Conservation (phyloP, 345 rosid species). For the Bruguiera gymnorhiza region DNA sequence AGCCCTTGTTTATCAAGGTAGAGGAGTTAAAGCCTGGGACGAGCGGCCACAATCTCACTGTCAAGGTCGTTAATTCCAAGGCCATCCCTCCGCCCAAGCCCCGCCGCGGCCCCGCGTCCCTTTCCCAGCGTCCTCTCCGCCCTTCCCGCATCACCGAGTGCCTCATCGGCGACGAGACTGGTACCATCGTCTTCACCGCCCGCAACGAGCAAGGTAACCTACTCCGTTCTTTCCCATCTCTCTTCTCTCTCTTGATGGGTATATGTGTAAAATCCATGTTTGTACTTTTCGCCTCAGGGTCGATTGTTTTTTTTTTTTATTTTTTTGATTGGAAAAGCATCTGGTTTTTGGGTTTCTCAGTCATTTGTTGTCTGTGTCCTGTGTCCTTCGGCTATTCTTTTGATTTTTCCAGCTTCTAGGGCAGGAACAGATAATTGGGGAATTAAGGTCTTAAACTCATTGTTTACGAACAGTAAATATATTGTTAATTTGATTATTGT, state of each 20-base stretch:
- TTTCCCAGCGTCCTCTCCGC: slow-evolving; percentile 46
- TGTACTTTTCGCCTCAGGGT: no score
- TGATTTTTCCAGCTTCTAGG: no score
- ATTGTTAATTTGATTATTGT: no score
- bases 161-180: slow-evolving; percentile 75
- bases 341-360: no score
- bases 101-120: slow-evolving; percentile 39
- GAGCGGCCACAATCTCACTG: slow-evolving; percentile 51
- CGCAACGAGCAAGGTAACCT: slow-evolving; percentile 74
- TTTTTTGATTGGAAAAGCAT: no score
- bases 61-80: slow-evolving; percentile 46
- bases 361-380: no score
- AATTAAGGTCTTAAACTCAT: no score
- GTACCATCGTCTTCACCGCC: slow-evolving; percentile 76
- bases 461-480: no score
- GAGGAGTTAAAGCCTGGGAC: slow-evolving; percentile 59
- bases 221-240: not conserved
- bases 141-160: slow-evolving; percentile 72
- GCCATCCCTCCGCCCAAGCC: slow-evolving; percentile 36
- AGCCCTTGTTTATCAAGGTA: slow-evolving; percentile 54
- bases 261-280: not conserved
- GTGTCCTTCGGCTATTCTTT: no score
- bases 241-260: not conserved
- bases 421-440: no score
- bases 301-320: no score